Base-by-base conservation (phyloP, 2,329 filamentous ascomycete genomes). In the Arachnopeziza araneosa region DNA sequence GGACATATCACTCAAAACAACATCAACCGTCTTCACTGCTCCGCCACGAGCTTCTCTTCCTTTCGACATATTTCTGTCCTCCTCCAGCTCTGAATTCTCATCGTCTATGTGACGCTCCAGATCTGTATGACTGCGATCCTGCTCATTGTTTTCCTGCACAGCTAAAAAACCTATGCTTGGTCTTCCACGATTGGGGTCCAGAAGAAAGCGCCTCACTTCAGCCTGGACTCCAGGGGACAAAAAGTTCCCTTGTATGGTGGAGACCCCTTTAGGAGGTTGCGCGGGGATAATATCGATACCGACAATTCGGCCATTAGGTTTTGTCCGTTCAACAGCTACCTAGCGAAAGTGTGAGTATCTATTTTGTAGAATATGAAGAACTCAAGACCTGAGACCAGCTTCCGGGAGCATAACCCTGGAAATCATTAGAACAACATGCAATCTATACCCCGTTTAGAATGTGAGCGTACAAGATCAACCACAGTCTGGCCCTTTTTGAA, bases 1-100 rank as follows among this genome's bases (percentile, higher is more conserved):
- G 85, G 87, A 99, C 95, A 99, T 99, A 83, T 99, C 95, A 85
- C 91, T 96, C 73, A 99, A 80, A 73, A 99, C 91, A 72, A 99
- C 85, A 77, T 98, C 91, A 66, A 97, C 93, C 71, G 84, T 84
- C 70, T 82, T 81, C 64, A 81, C 81, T 52, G 72, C 64, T 60
- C 73, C 74, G 36, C 74, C 24, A 19, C 36, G 21, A 36, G 32
- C 22, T n/a, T 75, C 14, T 73, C 69, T 51, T 72, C 70, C 55
- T 54, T 74, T 58, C 52, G 68, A 66, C 59, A 73, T 68, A 55
- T 69, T 65, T 65, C 12, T 44, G 12, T 44, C 36, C 59, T 73
- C 58, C 62, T 50, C 73, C 58, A 48, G 68, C 65, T 61, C 72
- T 68, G 21, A 22, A 12, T 56, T 57, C 1, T 62, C 59, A 17